phyloP scores from a whole-genome alignment of 2,329 filamentous ascomycete genomes.

The Cercospora nicotianae region DNA sequence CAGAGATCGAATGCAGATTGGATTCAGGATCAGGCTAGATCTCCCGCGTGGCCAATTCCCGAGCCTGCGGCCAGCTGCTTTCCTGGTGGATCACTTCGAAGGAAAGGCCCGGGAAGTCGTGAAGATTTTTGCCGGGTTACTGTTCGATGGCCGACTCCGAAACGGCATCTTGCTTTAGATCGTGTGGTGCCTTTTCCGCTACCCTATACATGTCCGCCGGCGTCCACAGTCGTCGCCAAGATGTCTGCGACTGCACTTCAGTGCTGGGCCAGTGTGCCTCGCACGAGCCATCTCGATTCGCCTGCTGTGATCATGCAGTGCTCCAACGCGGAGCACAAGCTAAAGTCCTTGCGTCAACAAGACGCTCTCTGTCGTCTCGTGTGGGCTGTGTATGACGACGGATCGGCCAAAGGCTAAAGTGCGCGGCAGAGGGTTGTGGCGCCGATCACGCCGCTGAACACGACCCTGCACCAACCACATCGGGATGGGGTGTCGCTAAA shows the following conservation, averaged over 20 bases:
- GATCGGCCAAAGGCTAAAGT: slow-evolving; percentile 3
- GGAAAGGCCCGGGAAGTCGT: neutral
- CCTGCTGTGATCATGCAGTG: neutral
- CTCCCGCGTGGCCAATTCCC: slow-evolving; percentile 17
- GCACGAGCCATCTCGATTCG: neutral
- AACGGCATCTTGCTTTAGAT: neutral
- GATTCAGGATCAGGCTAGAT: slow-evolving; percentile 16
- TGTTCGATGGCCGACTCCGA: slow-evolving; percentile 7
- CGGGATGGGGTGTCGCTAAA: slow-evolving; percentile 5
- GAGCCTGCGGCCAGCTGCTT: neutral
- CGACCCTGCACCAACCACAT: neutral
- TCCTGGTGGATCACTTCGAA: neutral
- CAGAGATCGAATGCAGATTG: slow-evolving; percentile 23
- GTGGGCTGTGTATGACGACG: slow-evolving; percentile 16
- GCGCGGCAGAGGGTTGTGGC: slow-evolving; percentile 9
- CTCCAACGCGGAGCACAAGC: neutral
- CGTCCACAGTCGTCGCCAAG: neutral
- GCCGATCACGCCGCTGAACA: slow-evolving; percentile 8
- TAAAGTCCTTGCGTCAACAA: neutral
- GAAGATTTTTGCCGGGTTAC: neutral
- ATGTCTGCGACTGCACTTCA: neutral
- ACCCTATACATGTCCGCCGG: neutral
- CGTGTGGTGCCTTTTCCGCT: neutral
- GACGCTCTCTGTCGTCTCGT: neutral
- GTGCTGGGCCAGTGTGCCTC: neutral